These are phyloP conservation scores for Colletotrichum sp. DNA, from an alignment of 2,329 filamentous ascomycete species.

Conservation along the genomic window DNA sequence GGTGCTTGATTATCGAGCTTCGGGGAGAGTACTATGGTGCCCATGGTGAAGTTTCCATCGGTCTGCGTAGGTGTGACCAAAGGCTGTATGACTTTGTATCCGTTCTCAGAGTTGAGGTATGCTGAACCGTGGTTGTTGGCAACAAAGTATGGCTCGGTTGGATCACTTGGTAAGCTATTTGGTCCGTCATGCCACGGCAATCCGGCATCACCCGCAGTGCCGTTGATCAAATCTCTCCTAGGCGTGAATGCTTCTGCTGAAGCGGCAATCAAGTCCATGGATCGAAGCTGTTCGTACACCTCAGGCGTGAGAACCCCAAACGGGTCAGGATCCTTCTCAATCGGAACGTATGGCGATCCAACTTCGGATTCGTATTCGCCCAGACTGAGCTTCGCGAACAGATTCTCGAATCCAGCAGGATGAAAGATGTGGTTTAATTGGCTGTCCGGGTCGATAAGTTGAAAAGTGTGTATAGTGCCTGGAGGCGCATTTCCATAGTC, in stretches of 20 bases:
- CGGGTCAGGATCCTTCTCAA: not conserved
- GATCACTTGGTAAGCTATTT: slow-evolving; percentile 34
- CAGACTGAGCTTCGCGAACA: slow-evolving; percentile 38
- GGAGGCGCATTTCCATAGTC: slow-evolving; percentile 49
- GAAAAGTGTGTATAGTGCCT: slow-evolving; percentile 53
- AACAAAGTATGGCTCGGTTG: slow-evolving; percentile 42
- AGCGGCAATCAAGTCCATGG: not conserved
- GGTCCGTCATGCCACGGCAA: slow-evolving; percentile 40
- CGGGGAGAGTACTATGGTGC: slow-evolving; percentile 41
- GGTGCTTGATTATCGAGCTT: not conserved
- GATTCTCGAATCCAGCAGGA: slow-evolving; percentile 50
- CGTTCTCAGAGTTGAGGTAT: slow-evolving; percentile 41
- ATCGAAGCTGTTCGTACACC: slow-evolving; percentile 33
- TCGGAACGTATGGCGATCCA: slow-evolving; percentile 8
- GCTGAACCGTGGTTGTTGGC: slow-evolving; percentile 51
- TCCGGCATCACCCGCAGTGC: slow-evolving; percentile 34
- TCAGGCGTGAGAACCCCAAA: slow-evolving; percentile 12
- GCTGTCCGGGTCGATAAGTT: slow-evolving; percentile 50
- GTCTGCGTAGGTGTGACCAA: slow-evolving; percentile 44
- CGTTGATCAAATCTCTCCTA: slow-evolving; percentile 44
- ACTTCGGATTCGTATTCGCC: slow-evolving; percentile 22
- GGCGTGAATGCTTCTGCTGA: slow-evolving; percentile 39
- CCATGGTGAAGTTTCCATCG: slow-evolving; percentile 46
- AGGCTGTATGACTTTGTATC: slow-evolving; percentile 48
- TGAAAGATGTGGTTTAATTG: slow-evolving; percentile 49